phyloP scores from a whole-genome alignment of 306 rosid species.

The Prunus padus region DNA sequence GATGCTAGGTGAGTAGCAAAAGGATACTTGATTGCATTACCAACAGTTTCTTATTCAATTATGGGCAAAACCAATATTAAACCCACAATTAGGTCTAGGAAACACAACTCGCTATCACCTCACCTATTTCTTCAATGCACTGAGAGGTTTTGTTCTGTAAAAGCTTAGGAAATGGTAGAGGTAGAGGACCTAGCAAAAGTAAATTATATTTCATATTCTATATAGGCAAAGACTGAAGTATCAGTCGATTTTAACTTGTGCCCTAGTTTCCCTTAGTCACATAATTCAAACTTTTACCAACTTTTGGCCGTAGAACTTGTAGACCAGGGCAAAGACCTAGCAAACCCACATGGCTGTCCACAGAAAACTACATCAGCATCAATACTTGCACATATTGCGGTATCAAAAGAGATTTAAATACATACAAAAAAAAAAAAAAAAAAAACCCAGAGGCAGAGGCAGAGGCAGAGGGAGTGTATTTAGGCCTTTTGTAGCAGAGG shows the following conservation, averaged over 20 bases:
- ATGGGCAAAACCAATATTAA: neutral
- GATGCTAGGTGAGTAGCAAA: neutral
- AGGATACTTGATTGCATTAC: neutral
- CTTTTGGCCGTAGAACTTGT: slow-evolving; percentile 11
- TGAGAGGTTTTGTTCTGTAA: too few relatives aligned
- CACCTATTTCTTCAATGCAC: too few relatives aligned
- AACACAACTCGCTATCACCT: neutral
- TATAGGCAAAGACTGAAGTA: neutral
- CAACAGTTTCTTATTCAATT: neutral
- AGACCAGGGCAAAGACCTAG: slow-evolving; percentile 20
- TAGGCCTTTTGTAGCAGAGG: neutral
- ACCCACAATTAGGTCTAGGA: neutral
- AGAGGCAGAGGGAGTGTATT: neutral
- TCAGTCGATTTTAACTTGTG: neutral
- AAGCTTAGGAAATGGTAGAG: too few relatives aligned
- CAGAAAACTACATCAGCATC: neutral
- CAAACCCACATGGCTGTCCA: slow-evolving; percentile 10
- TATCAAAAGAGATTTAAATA: neutral
- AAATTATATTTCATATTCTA: neutral
- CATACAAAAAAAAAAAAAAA: neutral
- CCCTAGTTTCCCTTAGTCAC: slow-evolving; percentile 9
- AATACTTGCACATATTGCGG: slow-evolving; percentile 9
- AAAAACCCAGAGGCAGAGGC: neutral
- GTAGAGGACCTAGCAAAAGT: neutral
- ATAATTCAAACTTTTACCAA: slow-evolving; percentile 13